phyloP scores from a whole-genome alignment of 2,329 filamentous ascomycete genomes.

The Nakataea oryzae region DNA sequence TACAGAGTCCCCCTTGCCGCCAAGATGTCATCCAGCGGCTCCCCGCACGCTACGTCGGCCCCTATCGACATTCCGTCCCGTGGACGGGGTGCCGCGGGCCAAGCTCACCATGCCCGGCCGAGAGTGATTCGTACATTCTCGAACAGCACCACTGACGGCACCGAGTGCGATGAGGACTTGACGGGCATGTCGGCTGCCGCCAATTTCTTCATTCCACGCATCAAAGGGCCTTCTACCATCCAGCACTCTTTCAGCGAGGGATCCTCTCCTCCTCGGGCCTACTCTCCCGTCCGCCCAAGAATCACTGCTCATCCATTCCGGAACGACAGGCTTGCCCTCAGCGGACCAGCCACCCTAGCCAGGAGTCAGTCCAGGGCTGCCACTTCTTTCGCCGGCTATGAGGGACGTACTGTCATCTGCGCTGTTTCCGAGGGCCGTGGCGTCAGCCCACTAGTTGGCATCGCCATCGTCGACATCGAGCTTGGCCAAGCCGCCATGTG shows the following conservation, averaged over 20 bases:
- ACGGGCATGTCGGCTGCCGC: too few species aligned
- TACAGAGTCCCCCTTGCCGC: background rate
- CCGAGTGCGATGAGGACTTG: background rate
- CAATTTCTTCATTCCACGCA: background rate
- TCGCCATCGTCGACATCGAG: slow-evolving; percentile 79
- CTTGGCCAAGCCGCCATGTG: slow-evolving; percentile 78
- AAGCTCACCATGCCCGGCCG: background rate
- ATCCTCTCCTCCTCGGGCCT: too few species aligned
- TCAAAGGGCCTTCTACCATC: too few species aligned
- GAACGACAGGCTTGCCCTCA: background rate
- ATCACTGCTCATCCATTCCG: too few species aligned
- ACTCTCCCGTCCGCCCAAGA: too few species aligned
- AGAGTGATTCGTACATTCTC: background rate
- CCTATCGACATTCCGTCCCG: background rate
- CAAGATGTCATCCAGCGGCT: background rate
- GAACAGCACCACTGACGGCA: background rate
- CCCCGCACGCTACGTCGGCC: background rate
- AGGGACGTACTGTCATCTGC: slow-evolving; percentile 57
- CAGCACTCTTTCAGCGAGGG: background rate
- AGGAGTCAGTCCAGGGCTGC: background rate
- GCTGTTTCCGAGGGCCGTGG: slow-evolving; percentile 83
- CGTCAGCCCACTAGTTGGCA: slow-evolving; percentile 70
- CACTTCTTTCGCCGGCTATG: background rate
- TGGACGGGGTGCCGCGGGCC: too few species aligned
- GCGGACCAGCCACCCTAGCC: background rate